Base-by-base conservation (phyloP, 192 early-diverging fungal species). In the Funneliformis geosporum region DNA sequence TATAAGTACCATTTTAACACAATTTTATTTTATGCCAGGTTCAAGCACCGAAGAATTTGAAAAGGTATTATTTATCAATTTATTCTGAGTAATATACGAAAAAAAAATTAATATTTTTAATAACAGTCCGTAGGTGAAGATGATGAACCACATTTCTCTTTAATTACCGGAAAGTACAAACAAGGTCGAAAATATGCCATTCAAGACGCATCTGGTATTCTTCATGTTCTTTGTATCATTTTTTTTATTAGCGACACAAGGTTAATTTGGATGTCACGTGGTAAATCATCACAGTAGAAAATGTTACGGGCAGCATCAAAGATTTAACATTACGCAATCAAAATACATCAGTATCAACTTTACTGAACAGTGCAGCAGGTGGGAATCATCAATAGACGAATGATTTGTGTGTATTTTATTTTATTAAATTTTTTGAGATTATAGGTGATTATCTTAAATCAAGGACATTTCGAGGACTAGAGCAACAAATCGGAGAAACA, bases 91-190 rank as follows among this genome's bases (percentile, higher is more conserved):
- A 0, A 23, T 43, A 23, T 23, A 64, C 0, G 23, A 27, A 5
- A 42, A 9, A 3, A 25, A 5, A 23, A 21, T n/a, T 14, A 39
- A 40, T 39, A 40, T 70, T 42, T 16, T 70, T 70, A 21, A 70
- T 70, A 12, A 40, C 8, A 70, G 39, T 43, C 68, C 9, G 21
- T 28, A n/a, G 18, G 64, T 39, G 88, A 86, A 11, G 85, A 85
- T 16, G 91, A 94, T 66, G 95, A 95, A 43, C 95, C 95, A 27
- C 93, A 96, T 70, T 99, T 94, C 80, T 99, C 97, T 25, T 82
- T 99, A 33, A 87, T 96, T 18, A 97, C 96, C 0, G 97, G 97
- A 0, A 81, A 86, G 76, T 91, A 93, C 50, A 92, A 93, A 83
- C 83, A 90, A 72, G 82, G 76, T 43, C 83, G 86, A 66, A 83